phyloP scores from a whole-genome alignment of 75 land plant genomes.

The Cryptomeria japonica region DNA sequence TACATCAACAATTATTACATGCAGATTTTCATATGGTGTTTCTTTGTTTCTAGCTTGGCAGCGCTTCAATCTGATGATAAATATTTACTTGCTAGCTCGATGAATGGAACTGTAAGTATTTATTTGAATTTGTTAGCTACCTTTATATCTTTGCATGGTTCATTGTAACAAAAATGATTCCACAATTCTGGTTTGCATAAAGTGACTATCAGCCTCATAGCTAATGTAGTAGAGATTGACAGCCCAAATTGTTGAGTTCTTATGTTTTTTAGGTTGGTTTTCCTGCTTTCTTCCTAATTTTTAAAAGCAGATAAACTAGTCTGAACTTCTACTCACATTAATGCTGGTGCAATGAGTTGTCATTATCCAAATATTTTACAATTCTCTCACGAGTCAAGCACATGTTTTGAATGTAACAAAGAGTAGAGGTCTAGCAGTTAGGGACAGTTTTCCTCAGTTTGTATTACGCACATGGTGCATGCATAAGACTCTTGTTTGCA shows the following conservation, averaged over 20 bases:
- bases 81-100: conserved; percentile 84
- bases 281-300: background rate
- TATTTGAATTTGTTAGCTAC: background rate
- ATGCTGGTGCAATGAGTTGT: too few species aligned
- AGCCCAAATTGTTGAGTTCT: background rate
- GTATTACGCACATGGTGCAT: too few species aligned
- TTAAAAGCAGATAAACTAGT: background rate
- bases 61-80: conserved; percentile 59
- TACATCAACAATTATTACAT: background rate
- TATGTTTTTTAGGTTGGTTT: background rate
- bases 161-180: background rate
- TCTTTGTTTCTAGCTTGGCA: conserved; percentile 50
- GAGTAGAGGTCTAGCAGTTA: too few species aligned
- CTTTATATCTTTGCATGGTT: conserved; percentile 1
- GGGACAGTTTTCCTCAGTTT: too few species aligned
- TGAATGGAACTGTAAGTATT: conserved; percentile 85
- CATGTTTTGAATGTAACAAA: too few species aligned
- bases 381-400: too few species aligned
- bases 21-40: conserved; percentile 8
- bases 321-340: background rate
- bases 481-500: too few species aligned
- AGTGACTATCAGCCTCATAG: background rate
- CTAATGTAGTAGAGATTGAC: background rate
- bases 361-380: too few species aligned
- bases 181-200: background rate